phyloP scores from a whole-genome alignment of 208 protist species.

The Tetramitus jugosus region DNA sequence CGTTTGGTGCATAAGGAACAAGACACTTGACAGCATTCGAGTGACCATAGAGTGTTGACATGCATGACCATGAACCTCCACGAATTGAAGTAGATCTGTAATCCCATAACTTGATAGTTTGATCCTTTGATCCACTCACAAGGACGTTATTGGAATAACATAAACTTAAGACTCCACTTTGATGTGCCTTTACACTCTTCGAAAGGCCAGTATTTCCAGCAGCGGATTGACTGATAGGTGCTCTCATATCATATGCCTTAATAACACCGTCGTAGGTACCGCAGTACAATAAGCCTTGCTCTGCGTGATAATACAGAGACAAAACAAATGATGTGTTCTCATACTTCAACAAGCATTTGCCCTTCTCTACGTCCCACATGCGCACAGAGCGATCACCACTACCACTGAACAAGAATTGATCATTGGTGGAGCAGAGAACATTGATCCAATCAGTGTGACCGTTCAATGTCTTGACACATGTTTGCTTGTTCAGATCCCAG shows the following conservation, averaged over 20 bases:
- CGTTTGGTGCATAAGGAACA: background rate
- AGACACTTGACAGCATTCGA: conserved; percentile 12
- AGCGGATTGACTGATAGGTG: too few relatives aligned
- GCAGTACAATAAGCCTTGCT: background rate
- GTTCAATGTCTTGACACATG: background rate
- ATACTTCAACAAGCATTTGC: conserved; percentile 20
- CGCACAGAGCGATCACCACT: background rate
- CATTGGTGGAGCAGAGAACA: conserved; percentile 50
- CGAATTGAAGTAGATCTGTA: background rate
- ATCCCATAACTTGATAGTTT: background rate
- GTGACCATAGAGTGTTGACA: background rate
- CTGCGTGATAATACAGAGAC: background rate
- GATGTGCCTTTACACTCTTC: background rate
- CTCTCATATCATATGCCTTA: background rate
- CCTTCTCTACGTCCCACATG: conserved; percentile 51
- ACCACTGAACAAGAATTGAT: conserved; percentile 19
- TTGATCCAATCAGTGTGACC: conserved; percentile 32
- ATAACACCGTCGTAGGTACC: conserved; percentile 11
- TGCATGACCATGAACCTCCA: background rate
- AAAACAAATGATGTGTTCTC: conserved; percentile 1
- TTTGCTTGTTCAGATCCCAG: background rate
- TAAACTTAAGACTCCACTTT: background rate
- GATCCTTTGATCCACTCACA: background rate
- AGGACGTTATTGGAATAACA: background rate
- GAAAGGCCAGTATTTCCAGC: background rate